Evolutionary conservation across 768 basidiomycete genomes (phyloP).

Genomic region (Pholiota conissans): DNA sequence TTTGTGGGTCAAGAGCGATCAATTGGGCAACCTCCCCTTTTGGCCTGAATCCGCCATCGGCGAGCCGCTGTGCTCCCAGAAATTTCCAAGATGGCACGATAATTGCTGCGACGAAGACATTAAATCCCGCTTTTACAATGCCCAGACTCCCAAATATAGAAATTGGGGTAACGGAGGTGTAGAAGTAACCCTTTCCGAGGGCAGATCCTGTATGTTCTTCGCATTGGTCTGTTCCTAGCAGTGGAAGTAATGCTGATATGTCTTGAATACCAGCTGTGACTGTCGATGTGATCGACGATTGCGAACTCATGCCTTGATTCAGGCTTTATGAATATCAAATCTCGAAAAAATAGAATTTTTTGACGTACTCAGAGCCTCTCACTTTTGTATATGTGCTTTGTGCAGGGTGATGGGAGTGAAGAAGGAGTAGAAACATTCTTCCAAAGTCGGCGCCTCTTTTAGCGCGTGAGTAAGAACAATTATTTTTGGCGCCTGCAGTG

Average conservation of each 20-base stretch:
- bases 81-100: constrained; percentile 7
- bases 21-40: constrained; percentile 6
- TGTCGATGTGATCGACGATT: background rate
- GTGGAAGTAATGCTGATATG: constrained; percentile 12
- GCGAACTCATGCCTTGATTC: too few relatives aligned
- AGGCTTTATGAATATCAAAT: background rate
- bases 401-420: too few relatives aligned
- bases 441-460: too few relatives aligned
- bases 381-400: too few relatives aligned
- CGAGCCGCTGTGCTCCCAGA: constrained; percentile 7
- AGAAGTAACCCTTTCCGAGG: constrained; percentile 12
- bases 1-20: constrained; percentile 8
- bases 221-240: constrained; percentile 17
- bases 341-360: background rate
- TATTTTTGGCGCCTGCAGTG: too few relatives aligned
- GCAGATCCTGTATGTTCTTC: constrained; percentile 15
- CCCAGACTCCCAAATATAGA: constrained; percentile 17
- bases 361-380: too few relatives aligned
- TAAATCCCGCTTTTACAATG: constrained; percentile 11
- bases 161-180: constrained; percentile 8
- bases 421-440: too few relatives aligned
- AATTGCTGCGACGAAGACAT: constrained; percentile 11
- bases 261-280: constrained; percentile 13
- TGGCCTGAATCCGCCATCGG: constrained; percentile 9
- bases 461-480: too few relatives aligned